Conservation (phyloP, 345 rosid species). For the Dipteronia dyeriana region DNA sequence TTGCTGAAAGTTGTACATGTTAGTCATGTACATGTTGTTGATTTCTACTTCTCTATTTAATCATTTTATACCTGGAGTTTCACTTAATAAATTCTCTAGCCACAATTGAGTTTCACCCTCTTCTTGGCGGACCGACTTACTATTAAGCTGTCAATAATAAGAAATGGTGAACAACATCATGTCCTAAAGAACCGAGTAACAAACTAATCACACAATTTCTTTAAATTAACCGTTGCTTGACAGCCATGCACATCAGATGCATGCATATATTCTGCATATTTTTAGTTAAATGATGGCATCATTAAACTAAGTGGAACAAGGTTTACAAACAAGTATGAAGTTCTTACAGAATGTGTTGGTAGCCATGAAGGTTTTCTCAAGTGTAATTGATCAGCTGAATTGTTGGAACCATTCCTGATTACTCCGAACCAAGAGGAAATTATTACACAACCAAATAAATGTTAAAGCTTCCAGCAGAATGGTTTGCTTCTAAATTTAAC, state of each 20-base stretch:
- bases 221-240: conserved; percentile 3
- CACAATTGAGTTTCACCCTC: not conserved
- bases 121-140: not conserved
- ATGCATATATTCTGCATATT: not conserved
- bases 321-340: not conserved
- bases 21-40: no score
- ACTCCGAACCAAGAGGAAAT: conserved; percentile 25
- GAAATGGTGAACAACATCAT: not conserved
- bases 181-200: not conserved
- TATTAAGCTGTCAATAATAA: not conserved
- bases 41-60: no score
- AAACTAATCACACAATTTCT: conserved; percentile 7
- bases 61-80: not conserved
- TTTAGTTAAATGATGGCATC: not conserved
- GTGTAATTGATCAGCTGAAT: conserved; percentile 40
- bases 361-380: conserved; percentile 87
- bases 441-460: not conserved
- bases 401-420: conserved; percentile 52
- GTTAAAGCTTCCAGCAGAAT: not conserved
- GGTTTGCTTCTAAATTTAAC: conserved; percentile 2
- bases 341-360: conserved; percentile 74
- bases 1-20: no score
- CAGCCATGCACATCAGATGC: no score
- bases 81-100: not conserved
- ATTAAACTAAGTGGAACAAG: not conserved